These are phyloP conservation scores for Yamadazyma triangularis DNA, from an alignment of 1,139 yeast genomes.

Conservation along the genomic window DNA sequence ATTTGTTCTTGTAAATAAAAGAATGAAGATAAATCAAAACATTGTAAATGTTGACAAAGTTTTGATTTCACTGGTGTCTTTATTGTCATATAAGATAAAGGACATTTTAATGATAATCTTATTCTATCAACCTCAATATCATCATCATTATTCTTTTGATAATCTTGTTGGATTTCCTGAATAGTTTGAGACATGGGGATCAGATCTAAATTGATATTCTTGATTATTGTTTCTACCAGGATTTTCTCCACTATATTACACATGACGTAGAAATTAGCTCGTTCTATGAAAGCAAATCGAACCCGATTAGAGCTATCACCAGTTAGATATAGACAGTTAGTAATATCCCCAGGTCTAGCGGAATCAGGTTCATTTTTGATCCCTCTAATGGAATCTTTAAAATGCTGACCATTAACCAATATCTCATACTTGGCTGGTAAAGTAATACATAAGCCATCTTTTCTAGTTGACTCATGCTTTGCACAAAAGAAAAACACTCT, in stretches of 20 bases:
- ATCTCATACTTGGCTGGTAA: conserved; percentile 61
- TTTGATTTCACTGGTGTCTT: conserved; percentile 55
- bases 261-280: conserved; percentile 42
- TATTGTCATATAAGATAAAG: conserved; percentile 60
- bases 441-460: conserved; percentile 30
- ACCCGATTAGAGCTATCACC: conserved; percentile 32
- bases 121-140: conserved; percentile 55
- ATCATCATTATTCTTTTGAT: conserved; percentile 46
- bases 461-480: conserved; percentile 18
- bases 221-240: conserved; percentile 31
- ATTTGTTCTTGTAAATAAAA: conserved; percentile 56
- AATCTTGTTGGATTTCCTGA: conserved; percentile 32
- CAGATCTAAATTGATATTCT: conserved; percentile 13
- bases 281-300: conserved; percentile 50
- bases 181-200: conserved; percentile 4
- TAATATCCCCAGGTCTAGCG: conserved; percentile 63
- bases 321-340: conserved; percentile 26
- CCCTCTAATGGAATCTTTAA: conserved; percentile 45
- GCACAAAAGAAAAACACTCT: conserved; percentile 49
- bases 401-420: conserved; percentile 43
- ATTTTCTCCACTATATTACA: conserved; percentile 51
- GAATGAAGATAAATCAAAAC: conserved; percentile 64
- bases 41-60: conserved; percentile 62
- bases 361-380: conserved; percentile 60
- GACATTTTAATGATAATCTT: conserved; percentile 58